These are phyloP conservation scores for Raddia guianensis DNA, from an alignment of 176 grass and related monocot genomes.

Conservation along the genomic window DNA sequence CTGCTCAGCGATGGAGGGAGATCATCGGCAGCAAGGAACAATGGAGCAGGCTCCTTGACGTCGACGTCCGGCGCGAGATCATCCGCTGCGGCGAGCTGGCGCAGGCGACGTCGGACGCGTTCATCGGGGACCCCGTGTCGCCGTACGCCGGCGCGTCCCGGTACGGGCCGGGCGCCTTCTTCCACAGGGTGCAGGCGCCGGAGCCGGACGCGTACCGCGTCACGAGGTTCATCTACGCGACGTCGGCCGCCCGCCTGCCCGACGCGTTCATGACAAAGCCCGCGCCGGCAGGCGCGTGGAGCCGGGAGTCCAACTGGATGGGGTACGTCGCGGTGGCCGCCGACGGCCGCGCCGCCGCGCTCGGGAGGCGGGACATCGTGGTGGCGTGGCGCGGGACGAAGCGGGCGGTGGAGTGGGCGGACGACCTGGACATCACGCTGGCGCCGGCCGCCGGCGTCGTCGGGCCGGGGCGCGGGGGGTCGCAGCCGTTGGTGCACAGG, in stretches of 20 bases:
- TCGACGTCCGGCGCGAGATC: constrained; percentile 55
- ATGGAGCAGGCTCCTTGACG: constrained; percentile 58
- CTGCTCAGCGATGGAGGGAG: constrained; percentile 56
- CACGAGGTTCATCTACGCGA: constrained; percentile 78
- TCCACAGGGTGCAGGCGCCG: constrained; percentile 44
- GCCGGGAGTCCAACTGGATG: constrained; percentile 74
- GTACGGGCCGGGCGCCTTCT: constrained; percentile 45
- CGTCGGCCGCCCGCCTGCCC: constrained; percentile 48
- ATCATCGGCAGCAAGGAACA: constrained; percentile 51
- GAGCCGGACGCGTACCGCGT: constrained; percentile 52
- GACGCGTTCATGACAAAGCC: constrained; percentile 40
- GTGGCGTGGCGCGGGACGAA: constrained; percentile 83
- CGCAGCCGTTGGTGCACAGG: constrained; percentile 62
- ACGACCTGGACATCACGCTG: constrained; percentile 65
- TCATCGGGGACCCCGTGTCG: constrained; percentile 60
- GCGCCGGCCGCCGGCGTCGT: constrained; percentile 61
- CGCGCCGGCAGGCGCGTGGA: constrained; percentile 47
- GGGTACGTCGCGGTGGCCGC: constrained; percentile 85
- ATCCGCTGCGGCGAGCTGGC: constrained; percentile 75
- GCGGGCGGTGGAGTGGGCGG: constrained; percentile 63
- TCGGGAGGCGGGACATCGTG: constrained; percentile 74
- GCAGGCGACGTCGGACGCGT: constrained; percentile 69
- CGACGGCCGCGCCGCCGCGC: constrained; percentile 53
- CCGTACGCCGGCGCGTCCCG: constrained; percentile 59
- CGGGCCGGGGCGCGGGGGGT: constrained; percentile 15